These are phyloP conservation scores for Apiospora phragmitis DNA, from an alignment of 2,329 filamentous ascomycete genomes.

Conservation along the genomic window DNA sequence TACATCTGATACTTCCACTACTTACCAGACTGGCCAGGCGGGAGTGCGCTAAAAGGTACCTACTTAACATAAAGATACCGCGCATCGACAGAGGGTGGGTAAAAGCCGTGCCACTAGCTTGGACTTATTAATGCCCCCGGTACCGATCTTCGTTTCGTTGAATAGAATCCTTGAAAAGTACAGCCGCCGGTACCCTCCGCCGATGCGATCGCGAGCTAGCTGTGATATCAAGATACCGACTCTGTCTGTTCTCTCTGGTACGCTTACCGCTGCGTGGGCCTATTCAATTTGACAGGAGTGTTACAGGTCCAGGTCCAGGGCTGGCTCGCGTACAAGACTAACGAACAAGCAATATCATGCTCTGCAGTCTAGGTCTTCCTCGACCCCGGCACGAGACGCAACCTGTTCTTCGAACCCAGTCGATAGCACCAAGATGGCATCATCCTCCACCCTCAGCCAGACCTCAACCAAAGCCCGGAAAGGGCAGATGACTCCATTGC, in stretches of 20 bases:
- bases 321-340: no score
- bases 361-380: background rate
- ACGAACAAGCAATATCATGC: no score
- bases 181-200: background rate
- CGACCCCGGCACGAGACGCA: background rate
- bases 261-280: background rate
- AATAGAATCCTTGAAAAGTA: background rate
- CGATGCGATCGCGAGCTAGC: background rate
- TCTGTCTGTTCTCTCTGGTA: background rate
- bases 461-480: background rate
- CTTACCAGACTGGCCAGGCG: background rate
- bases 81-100: background rate
- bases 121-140: background rate
- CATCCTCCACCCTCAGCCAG: background rate
- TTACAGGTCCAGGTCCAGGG: background rate
- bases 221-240: background rate
- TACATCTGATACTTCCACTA: background rate
- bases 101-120: background rate
- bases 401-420: no score
- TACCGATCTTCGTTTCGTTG: background rate
- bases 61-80: background rate
- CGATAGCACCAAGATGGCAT: background rate
- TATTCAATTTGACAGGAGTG: background rate
- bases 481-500: background rate
- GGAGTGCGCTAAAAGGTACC: background rate